Evolutionary conservation across 1,284 basidiomycete genomes (phyloP).

Genomic region (Coniferiporia sulphurascens): DNA sequence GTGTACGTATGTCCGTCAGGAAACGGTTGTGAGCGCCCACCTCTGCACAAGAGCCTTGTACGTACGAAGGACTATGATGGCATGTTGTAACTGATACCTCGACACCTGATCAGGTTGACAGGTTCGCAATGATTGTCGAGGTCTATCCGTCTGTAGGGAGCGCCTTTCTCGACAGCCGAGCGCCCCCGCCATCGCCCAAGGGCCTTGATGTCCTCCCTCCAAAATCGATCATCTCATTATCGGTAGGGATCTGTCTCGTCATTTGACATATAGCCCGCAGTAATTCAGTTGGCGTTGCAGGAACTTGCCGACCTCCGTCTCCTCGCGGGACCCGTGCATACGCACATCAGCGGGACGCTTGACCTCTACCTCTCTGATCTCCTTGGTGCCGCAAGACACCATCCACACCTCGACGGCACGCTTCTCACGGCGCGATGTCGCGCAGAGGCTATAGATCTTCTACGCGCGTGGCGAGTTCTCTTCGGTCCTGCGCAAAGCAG

Average conservation of each 20-base stretch:
- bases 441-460: slow-evolving; percentile 55
- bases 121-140: slow-evolving; percentile 64
- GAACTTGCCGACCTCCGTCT: slow-evolving; percentile 15
- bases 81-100: not conserved
- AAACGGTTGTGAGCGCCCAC: slow-evolving; percentile 57
- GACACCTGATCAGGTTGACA: slow-evolving; percentile 51
- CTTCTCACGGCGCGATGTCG: slow-evolving; percentile 56
- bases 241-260: slow-evolving; percentile 7
- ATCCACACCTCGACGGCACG: slow-evolving; percentile 62
- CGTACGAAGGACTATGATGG: slow-evolving; percentile 22
- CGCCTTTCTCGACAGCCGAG: not conserved
- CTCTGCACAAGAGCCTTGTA: slow-evolving; percentile 60
- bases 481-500: slow-evolving; percentile 23
- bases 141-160: slow-evolving; percentile 6
- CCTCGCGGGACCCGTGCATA: slow-evolving; percentile 29
- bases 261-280: not conserved
- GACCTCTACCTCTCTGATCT: slow-evolving; percentile 65
- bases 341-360: slow-evolving; percentile 43
- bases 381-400: slow-evolving; percentile 66
- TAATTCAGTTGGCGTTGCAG: slow-evolving; percentile 3
- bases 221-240: slow-evolving; percentile 6
- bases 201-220: not conserved
- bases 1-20: slow-evolving; percentile 62
- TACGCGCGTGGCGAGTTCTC: slow-evolving; percentile 59
- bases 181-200: slow-evolving; percentile 1